A percentile compares a stretch with the other conserved stretches of the same genome.
phyloP scores from a whole-genome alignment of 306 rosid species.

The Rubus idaeus region DNA sequence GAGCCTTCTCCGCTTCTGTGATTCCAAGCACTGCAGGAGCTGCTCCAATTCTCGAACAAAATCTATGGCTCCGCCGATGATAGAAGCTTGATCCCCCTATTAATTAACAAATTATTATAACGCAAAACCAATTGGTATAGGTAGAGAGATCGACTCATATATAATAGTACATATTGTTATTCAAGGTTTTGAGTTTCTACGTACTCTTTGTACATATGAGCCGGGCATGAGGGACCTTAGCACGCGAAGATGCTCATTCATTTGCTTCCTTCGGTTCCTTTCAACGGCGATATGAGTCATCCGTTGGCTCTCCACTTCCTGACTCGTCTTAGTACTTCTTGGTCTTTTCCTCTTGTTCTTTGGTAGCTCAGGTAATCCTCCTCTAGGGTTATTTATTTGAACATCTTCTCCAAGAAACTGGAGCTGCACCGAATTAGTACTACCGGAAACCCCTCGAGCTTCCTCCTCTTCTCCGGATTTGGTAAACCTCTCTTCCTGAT shows the following conservation, averaged over 20 bases:
- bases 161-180: not conserved
- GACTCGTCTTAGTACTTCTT: constrained; percentile 65
- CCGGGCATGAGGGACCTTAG: constrained; percentile 96
- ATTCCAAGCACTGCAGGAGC: constrained; percentile 89
- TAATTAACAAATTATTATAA: not conserved
- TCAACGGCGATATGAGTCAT: constrained; percentile 97
- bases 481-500: constrained; percentile 39
- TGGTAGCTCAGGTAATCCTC: constrained; percentile 24
- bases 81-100: constrained; percentile 99
- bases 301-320: constrained; percentile 91
- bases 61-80: constrained; percentile 96
- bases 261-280: constrained; percentile 86
- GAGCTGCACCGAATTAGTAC: constrained; percentile 45
- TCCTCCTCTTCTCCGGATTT: constrained; percentile 32
- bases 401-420: constrained; percentile 41
- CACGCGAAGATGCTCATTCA: constrained; percentile 97
- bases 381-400: constrained; percentile 25
- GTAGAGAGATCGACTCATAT: not conserved
- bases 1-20: constrained; percentile 80
- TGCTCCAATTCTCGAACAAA: constrained; percentile 94
- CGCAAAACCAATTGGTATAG: not conserved
- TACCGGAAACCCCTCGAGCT: constrained; percentile 36
- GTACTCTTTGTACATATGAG: constrained; percentile 89
- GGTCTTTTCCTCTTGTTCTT: constrained; percentile 78
- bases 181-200: not conserved